Evolutionary conservation across 164 flowering plant genomes (phyloP), one percentile per base, ranked within the genome.

Genomic region (Pachysandra terminalis): DNA sequence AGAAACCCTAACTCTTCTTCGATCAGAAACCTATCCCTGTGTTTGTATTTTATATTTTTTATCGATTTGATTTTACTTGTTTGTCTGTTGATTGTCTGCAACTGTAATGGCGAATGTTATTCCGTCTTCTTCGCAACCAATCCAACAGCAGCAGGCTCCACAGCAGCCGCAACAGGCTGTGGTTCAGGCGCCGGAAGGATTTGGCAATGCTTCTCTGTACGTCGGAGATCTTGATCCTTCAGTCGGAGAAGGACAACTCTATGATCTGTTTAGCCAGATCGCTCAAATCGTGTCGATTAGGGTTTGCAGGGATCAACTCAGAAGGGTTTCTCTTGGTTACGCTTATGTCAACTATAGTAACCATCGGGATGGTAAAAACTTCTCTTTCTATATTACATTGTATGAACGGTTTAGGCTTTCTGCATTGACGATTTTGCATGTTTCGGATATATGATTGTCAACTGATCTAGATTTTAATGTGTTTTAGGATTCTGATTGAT

Each of bases 181-280:
- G 37, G 37, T 32, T 27, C 67, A 12, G 25, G 62, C 41, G 19
- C 27, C 28, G 22, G 70, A 55, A 5, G 74, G 21, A 4, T 75
- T 80, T 45, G 57, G 52, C 35, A 86, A 74, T 48, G 61, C 76
- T 51, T 85, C 90, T 19, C 68, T 87, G 68, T 87, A 85, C 67
- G 89, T 87, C 0, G 92, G 92, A 19, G 89, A 87, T 84, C 85
- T 87, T 65, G 88, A 85, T 22, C 71, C 56, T 4, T 68, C 64
- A 2, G 82, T 87, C 12, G 69, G 60, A 3, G 92, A 87, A 54
- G 59, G 45, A 0, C 82, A 83, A 26, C 74, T 87, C 28, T 79
- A 51, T 35, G 87, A 84, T 67, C 61, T 87, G 63, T 85, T 87
- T 61, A 74, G 56, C 63, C 82, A 76, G 28, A 75, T 80, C 9